These are phyloP conservation scores for Scenedesmus sp. DNA, from an alignment of 163 green algal genomes.

Conservation along the genomic window DNA sequence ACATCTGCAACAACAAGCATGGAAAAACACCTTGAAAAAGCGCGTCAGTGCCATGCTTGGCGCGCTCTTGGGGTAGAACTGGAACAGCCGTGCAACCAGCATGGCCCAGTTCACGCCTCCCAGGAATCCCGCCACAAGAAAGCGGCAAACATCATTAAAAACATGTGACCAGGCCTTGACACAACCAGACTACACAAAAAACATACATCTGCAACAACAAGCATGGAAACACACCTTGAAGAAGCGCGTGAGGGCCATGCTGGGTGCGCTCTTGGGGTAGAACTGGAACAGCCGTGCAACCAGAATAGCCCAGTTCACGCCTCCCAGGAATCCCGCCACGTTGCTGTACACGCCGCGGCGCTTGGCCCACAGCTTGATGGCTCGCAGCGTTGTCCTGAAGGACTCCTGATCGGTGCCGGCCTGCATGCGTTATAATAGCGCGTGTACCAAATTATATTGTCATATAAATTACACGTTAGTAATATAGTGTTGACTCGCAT, in stretches of 20 bases:
- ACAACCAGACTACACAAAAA: no score
- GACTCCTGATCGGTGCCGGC: slow-evolving; percentile 44
- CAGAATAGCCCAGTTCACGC: slow-evolving; percentile 99
- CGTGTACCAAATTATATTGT: no score
- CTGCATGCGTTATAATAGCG: not conserved
- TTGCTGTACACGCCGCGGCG: slow-evolving; percentile 84
- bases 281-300: slow-evolving; percentile 93
- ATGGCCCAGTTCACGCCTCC: slow-evolving; percentile 99
- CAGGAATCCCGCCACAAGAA: slow-evolving; percentile 86
- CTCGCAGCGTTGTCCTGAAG: slow-evolving; percentile 71
- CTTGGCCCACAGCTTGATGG: slow-evolving; percentile 96
- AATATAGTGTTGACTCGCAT: no score
- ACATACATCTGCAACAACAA: not conserved
- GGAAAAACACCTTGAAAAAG: slow-evolving; percentile 31
- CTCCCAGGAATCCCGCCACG: slow-evolving; percentile 93
- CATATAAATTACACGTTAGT: no score
- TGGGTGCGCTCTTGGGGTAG: slow-evolving; percentile 86
- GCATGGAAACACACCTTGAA: slow-evolving; percentile 79
- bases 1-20: not conserved
- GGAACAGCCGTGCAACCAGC: slow-evolving; percentile 92
- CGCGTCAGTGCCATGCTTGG: slow-evolving; percentile 53
- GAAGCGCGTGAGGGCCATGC: slow-evolving; percentile 84
- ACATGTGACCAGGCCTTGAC: no score
- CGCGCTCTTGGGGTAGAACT: slow-evolving; percentile 90
- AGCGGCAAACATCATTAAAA: no score